Base-by-base conservation (phyloP, 495 filamentous ascomycete genomes). In the Aspergillus avenaceus region DNA sequence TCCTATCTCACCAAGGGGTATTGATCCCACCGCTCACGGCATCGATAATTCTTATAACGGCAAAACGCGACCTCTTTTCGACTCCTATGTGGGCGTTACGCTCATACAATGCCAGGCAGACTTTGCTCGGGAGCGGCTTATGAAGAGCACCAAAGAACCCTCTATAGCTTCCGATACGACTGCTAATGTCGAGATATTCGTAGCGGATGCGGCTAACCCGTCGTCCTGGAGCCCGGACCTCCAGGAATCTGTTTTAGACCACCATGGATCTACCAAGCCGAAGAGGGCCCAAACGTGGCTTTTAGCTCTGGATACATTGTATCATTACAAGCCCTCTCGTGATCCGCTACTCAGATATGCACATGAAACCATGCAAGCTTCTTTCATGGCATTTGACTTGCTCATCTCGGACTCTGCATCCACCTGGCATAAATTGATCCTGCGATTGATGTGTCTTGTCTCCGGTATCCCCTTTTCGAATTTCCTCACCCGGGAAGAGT, bases 401-500 rank as follows among this genome's bases (percentile, higher is more conserved):
- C 26, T 69, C 9, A 47, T 70, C 4, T 54, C 59, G 5, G 56
- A 66, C 8, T 37, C 45, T 13, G 51, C 56, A 0, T 53, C 55
- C 1, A 44, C 57, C 32, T 57, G 53, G 37, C 42, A 65, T 4
- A 53, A 38, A 6, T 27, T 74, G 9, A 25, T 64, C n/a, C 44
- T 75, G 22, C 49, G 65, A 6, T 5, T 66, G 0, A 41, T 74
- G 13, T 75, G 72, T 38, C 52, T 60, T 32, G 13, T 64, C 0
- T 59, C 64, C 0, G 60, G 63, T 3, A 58, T 62, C 2, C 69
- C 71, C 3, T 75, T 62, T 24, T 41, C 55, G 1, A 75, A 73
- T 47, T 58, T 74, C 16, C 58, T 92, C 13, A 69, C 77, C 0
- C 63, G 76, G 13, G 74, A 71, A 0, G 76, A 87, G 51, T 90